These are phyloP conservation scores for Glomus cerebriforme DNA, from an alignment of 192 early-diverging fungal species.

Conservation along the genomic window DNA sequence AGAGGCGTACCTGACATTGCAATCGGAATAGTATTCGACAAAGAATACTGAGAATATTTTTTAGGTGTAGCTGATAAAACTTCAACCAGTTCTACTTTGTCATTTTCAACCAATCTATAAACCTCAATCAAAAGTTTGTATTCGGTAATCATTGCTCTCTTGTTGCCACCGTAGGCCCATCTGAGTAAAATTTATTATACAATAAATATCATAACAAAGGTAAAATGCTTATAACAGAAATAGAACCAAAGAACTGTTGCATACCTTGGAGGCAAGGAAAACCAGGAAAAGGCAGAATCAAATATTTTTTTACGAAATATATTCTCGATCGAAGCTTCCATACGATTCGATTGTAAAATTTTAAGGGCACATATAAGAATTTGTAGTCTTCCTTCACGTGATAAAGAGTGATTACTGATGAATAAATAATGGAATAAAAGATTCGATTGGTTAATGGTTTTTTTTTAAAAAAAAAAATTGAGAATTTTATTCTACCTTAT, in stretches of 20 bases:
- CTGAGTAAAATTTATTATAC: constrained; percentile 26
- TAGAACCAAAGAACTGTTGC: constrained; percentile 13
- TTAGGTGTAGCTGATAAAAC: constrained; percentile 47
- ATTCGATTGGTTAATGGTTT: too few species aligned
- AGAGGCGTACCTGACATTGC: constrained; percentile 36
- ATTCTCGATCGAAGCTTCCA: constrained; percentile 65
- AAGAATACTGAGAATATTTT: constrained; percentile 37
- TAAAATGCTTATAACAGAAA: constrained; percentile 39
- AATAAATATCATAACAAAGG: background rate
- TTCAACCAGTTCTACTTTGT: constrained; percentile 58
- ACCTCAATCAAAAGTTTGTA: constrained; percentile 70
- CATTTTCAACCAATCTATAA: constrained; percentile 58
- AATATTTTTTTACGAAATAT: constrained; percentile 69
- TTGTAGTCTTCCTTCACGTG: constrained; percentile 78
- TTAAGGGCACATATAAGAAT: constrained; percentile 75
- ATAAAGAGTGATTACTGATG: constrained; percentile 65
- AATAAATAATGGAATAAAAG: background rate
- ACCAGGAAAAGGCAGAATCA: constrained; percentile 81
- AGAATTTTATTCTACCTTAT: constrained; percentile 23
- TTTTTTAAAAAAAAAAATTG: background rate
- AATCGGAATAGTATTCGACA: constrained; percentile 37
- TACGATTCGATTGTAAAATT: constrained; percentile 67
- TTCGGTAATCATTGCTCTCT: constrained; percentile 59
- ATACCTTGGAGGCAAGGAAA: constrained; percentile 68
- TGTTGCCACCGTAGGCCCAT: constrained; percentile 81